These are phyloP conservation scores for Candida germanica DNA, from an alignment of 805 yeast genomes.

Conservation along the genomic window DNA sequence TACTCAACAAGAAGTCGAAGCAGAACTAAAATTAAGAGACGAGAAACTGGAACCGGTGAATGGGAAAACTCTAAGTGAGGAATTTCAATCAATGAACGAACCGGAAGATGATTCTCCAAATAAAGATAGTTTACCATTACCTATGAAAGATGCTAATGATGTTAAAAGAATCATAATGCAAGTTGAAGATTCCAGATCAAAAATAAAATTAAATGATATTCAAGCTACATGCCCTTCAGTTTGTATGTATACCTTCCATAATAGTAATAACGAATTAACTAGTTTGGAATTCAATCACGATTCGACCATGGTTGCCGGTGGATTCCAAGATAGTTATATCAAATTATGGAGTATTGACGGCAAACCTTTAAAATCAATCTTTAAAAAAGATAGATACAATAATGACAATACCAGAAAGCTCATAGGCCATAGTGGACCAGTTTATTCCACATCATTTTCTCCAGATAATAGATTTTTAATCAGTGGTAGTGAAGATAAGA, in stretches of 20 bases:
- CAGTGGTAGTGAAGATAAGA: constrained; percentile 86
- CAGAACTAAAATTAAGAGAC: constrained; percentile 78
- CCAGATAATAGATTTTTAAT: constrained; percentile 84
- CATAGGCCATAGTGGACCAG: constrained; percentile 93
- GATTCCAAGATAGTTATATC: constrained; percentile 88
- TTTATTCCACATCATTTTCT: constrained; percentile 83
- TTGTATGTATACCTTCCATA: constrained; percentile 97
- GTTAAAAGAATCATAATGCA: constrained; percentile 72
- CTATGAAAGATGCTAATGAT: constrained; percentile 76
- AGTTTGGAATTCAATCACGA: constrained; percentile 84
- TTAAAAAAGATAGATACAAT: constrained; percentile 53
- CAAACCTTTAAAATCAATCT: constrained; percentile 64
- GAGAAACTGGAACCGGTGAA: constrained; percentile 22
- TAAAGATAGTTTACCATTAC: constrained; percentile 77
- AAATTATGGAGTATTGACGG: constrained; percentile 95
- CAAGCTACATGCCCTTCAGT: constrained; percentile 90
- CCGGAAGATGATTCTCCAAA: constrained; percentile 66
- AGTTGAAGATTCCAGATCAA: constrained; percentile 78
- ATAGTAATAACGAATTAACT: constrained; percentile 86
- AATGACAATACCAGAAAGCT: constrained; percentile 51
- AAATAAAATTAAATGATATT: constrained; percentile 55
- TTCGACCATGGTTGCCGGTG: constrained; percentile 84
- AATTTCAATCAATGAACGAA: constrained; percentile 45
- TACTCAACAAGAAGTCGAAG: constrained; percentile 76
- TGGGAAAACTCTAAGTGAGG: constrained; percentile 38